These are phyloP conservation scores for Kandelia obovata DNA, from an alignment of 345 rosid species.

Conservation along the genomic window DNA sequence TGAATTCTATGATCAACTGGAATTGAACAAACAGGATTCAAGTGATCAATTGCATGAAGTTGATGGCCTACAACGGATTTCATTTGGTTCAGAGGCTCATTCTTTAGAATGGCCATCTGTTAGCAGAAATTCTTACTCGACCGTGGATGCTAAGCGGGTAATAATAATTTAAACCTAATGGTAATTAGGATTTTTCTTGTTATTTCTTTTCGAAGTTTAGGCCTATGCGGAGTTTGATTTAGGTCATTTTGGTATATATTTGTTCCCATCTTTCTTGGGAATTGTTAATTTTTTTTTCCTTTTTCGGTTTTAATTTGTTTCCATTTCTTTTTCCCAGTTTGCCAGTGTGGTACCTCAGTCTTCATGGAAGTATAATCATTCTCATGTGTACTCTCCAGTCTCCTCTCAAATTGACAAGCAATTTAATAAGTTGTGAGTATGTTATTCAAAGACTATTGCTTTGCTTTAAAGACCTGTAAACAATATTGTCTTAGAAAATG, in stretches of 20 bases:
- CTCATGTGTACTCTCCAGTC: constrained; percentile 38
- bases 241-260: too few relatives aligned
- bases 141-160: constrained; percentile 42
- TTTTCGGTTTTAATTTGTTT: constrained; percentile 10
- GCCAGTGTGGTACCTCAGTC: constrained; percentile 38
- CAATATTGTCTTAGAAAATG: not conserved
- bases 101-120: constrained; percentile 44
- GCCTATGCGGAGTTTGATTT: too few relatives aligned
- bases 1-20: constrained; percentile 48
- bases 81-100: constrained; percentile 34
- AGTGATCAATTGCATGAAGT: constrained; percentile 30
- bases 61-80: constrained; percentile 30
- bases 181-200: not conserved
- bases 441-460: constrained; percentile 2
- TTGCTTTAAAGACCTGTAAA: not conserved
- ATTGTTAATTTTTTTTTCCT: not conserved
- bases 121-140: constrained; percentile 32
- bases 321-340: constrained; percentile 39
- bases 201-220: not conserved
- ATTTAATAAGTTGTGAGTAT: constrained; percentile 75
- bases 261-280: not conserved
- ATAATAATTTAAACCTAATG: not conserved
- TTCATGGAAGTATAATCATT: constrained; percentile 49
- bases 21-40: constrained; percentile 40
- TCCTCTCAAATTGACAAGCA: constrained; percentile 59